Conservation (phyloP, 768 basidiomycete genomes). For the Phaffia australis region DNA sequence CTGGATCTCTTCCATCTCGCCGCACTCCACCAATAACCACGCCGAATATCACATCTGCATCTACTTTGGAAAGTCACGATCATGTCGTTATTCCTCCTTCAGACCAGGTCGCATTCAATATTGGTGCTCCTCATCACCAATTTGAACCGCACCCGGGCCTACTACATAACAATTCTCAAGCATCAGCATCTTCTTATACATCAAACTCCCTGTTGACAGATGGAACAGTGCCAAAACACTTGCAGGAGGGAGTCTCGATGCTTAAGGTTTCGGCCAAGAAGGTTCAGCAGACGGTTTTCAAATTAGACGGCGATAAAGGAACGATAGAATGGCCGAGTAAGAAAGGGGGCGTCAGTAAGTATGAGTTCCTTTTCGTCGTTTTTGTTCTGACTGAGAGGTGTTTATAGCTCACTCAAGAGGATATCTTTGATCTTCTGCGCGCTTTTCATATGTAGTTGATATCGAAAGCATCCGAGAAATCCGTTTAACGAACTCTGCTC, state of each 20-base stretch:
- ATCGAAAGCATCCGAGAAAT: slow-evolving; percentile 82
- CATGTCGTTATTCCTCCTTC: not conserved
- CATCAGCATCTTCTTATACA: not conserved
- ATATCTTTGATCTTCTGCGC: not conserved
- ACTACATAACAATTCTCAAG: not conserved
- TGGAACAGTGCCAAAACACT: not conserved
- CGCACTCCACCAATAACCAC: not conserved
- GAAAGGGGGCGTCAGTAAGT: slow-evolving; percentile 55
- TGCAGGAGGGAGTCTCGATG: slow-evolving; percentile 46
- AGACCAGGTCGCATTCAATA: not conserved
- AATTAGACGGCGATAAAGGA: slow-evolving; percentile 67
- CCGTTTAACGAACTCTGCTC: slow-evolving; percentile 58
- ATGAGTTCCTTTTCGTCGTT: slow-evolving; percentile 29
- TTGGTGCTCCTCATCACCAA: too few relatives aligned
- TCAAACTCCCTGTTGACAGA: too few relatives aligned
- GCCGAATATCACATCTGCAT: not conserved
- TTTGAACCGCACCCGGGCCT: not conserved
- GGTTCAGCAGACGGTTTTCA: slow-evolving; percentile 58
- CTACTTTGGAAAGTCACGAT: not conserved
- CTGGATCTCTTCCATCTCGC: not conserved
- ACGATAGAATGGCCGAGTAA: slow-evolving; percentile 69
- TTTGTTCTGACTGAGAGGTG: not conserved
- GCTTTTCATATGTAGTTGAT: slow-evolving; percentile 47
- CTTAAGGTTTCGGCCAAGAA: slow-evolving; percentile 72
- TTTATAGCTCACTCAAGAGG: not conserved